phyloP scores from a whole-genome alignment of 257 asterid genomes.

The Solanum gracilifrons region DNA sequence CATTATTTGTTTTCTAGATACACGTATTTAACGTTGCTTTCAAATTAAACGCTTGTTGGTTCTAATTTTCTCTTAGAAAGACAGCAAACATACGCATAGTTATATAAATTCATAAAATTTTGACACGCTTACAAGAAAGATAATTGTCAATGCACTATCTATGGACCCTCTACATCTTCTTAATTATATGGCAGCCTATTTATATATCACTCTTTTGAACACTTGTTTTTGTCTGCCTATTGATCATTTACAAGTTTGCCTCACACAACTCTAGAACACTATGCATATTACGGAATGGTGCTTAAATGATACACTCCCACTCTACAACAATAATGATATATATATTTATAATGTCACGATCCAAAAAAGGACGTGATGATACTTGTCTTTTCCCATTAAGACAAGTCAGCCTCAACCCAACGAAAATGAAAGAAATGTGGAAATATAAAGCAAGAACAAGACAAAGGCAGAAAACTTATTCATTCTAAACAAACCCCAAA shows the following conservation, averaged over 20 bases:
- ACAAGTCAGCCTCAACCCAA: too few species aligned
- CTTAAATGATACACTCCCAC: background rate
- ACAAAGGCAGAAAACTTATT: too few species aligned
- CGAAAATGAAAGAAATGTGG: too few species aligned
- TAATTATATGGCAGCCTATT: background rate
- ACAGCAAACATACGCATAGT: background rate
- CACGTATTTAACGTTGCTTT: background rate
- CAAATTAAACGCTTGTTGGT: background rate
- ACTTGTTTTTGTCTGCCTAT: background rate
- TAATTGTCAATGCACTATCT: background rate
- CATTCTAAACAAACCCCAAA: too few species aligned
- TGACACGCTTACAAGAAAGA: background rate
- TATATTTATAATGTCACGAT: too few species aligned
- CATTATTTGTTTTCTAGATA: background rate
- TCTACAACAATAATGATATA: background rate
- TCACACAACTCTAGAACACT: background rate
- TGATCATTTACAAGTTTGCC: background rate
- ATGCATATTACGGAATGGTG: background rate
- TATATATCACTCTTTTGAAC: background rate
- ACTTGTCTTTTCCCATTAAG: too few species aligned
- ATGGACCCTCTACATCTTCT: background rate
- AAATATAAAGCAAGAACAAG: too few species aligned
- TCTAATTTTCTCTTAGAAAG: background rate
- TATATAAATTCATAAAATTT: background rate
- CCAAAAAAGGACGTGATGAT: too few species aligned